Evolutionary conservation across 257 asterid species (phyloP).

Genomic region (Petrea volubilis): DNA sequence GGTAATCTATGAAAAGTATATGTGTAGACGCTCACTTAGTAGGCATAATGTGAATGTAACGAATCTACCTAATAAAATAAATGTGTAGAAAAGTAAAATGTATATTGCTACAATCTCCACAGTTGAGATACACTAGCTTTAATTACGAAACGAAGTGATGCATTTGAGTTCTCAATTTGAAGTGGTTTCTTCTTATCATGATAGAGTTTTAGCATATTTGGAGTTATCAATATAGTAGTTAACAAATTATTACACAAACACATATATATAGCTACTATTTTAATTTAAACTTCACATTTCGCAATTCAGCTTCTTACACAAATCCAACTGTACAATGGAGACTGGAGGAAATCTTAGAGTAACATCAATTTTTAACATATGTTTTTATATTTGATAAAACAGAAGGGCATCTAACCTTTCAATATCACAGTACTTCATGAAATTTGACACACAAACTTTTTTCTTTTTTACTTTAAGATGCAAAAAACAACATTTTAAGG

Average conservation of each 20-base stretch:
- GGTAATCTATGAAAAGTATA: too few species aligned
- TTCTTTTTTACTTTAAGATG: not conserved
- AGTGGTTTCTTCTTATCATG: not conserved
- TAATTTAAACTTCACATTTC: not conserved
- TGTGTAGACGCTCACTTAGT: too few species aligned
- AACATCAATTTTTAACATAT: not conserved
- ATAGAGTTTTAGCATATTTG: not conserved
- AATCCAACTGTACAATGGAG: not conserved
- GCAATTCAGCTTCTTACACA: not conserved
- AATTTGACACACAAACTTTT: too few species aligned
- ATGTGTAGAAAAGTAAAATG: too few species aligned
- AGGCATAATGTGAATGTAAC: too few species aligned
- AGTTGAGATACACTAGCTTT: too few species aligned
- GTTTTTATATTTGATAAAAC: not conserved
- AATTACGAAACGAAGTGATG: too few species aligned
- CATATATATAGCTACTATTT: not conserved
- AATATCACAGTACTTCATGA: not conserved
- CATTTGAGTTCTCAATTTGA: too few species aligned
- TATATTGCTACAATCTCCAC: too few species aligned
- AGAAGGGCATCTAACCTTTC: not conserved
- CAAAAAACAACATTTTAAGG: not conserved
- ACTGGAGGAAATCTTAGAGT: not conserved
- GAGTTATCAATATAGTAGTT: not conserved
- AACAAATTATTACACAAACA: not conserved
- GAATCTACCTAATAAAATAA: too few species aligned